These are phyloP conservation scores for Rhytidhysteron rufulum DNA, from an alignment of 2,329 filamentous ascomycete species.

Conservation along the genomic window DNA sequence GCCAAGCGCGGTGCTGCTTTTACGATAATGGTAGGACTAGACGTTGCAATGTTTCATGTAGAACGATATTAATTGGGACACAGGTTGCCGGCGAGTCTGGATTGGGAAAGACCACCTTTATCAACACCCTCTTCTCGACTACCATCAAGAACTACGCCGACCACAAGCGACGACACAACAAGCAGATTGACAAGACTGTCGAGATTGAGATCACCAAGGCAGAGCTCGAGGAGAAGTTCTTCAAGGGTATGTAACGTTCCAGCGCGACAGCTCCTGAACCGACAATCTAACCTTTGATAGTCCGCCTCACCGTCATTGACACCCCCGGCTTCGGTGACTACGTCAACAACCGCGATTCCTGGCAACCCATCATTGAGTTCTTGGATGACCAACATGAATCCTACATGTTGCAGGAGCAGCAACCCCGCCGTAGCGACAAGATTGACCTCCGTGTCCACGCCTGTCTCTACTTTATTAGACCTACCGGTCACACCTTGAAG, in stretches of 20 bases:
- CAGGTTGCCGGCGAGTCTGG: conserved; percentile 98
- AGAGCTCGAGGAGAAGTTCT: conserved; percentile 99
- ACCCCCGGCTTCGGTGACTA: conserved; percentile 99
- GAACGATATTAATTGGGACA: conserved; percentile 22
- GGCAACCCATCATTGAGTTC: conserved; percentile 99
- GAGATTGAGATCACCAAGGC: conserved; percentile 99
- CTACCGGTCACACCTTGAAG: conserved; percentile 97
- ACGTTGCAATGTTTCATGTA: too few species aligned
- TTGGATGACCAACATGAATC: conserved; percentile 99
- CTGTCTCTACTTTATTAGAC: conserved; percentile 98
- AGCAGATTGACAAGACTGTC: conserved; percentile 99
- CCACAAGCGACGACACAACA: conserved; percentile 97
- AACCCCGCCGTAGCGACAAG: conserved; percentile 96
- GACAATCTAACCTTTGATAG: conserved; percentile 47
- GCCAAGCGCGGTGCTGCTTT: conserved; percentile 90
- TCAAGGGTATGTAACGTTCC: conserved; percentile 70
- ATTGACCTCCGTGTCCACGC: conserved; percentile 98
- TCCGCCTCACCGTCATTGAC: conserved; percentile 97
- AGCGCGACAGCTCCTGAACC: conserved; percentile 1
- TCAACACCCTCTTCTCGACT: conserved; percentile 99
- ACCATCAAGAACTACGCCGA: conserved; percentile 99
- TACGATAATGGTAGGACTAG: conserved; percentile 95
- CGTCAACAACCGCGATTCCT: conserved; percentile 99
- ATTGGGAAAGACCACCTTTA: conserved; percentile 98
- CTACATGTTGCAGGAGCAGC: conserved; percentile 99